A percentile compares a stretch with the other conserved stretches of the same genome.
These are phyloP conservation scores for Apodospora peruviana DNA, from an alignment of 495 filamentous ascomycete genomes.

Conservation along the genomic window DNA sequence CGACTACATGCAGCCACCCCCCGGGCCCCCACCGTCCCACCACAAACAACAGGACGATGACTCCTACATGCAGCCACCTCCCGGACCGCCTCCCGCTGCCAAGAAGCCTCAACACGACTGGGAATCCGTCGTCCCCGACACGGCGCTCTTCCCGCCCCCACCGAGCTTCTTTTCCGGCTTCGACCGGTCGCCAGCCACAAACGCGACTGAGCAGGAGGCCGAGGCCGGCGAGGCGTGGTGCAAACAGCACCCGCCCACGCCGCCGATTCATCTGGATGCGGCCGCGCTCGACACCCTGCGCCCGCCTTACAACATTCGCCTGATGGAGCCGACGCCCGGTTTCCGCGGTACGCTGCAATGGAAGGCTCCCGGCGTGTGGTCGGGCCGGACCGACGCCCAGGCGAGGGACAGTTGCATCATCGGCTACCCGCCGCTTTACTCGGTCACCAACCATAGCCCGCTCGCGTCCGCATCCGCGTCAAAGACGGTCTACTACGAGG, in stretches of 20 bases:
- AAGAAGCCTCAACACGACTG: slow-evolving; percentile 68
- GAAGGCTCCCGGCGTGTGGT: slow-evolving; percentile 40
- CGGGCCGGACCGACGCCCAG: slow-evolving; percentile 20
- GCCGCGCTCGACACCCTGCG: slow-evolving; percentile 25
- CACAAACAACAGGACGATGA: slow-evolving; percentile 11
- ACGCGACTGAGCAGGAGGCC: slow-evolving; percentile 64
- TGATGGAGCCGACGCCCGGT: slow-evolving; percentile 25
- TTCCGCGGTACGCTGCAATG: slow-evolving; percentile 28
- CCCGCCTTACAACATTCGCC: slow-evolving; percentile 29
- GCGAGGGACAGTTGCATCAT: slow-evolving; percentile 51
- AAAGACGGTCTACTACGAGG: slow-evolving; percentile 76
- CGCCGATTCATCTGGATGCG: slow-evolving; percentile 47
- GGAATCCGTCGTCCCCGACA: slow-evolving; percentile 74
- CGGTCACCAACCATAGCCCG: slow-evolving; percentile 62
- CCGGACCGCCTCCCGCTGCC: slow-evolving; percentile 49
- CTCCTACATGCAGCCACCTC: slow-evolving; percentile 30
- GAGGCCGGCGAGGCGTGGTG: slow-evolving; percentile 72
- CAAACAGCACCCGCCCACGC: slow-evolving; percentile 53
- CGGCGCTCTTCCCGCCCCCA: slow-evolving; percentile 73
- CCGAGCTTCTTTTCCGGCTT: slow-evolving; percentile 59
- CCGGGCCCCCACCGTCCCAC: slow-evolving; percentile 46
- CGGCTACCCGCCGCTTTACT: slow-evolving; percentile 70
- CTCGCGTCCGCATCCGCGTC: slow-evolving; percentile 28
- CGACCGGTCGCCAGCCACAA: slow-evolving; percentile 63
- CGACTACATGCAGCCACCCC: slow-evolving; percentile 30